Base-by-base conservation (phyloP, 768 basidiomycete genomes). In the Glaciozyma martinii region DNA sequence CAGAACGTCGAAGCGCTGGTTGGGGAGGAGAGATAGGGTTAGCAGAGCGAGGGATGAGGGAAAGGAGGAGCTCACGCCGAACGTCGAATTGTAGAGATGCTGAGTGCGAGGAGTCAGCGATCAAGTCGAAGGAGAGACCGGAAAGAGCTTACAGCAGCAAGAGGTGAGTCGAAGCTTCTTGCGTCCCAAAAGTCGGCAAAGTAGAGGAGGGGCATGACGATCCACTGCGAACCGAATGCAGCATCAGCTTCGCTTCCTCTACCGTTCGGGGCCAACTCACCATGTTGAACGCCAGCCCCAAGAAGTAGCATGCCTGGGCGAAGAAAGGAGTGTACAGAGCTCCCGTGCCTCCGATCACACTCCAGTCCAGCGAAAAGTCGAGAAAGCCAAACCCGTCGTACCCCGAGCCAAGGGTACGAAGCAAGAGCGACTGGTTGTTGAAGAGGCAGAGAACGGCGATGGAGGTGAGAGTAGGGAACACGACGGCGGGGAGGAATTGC, bases 401-500 rank as follows among this genome's bases (percentile, higher is more conserved):
- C 3, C 71, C 74, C 2, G 59, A 60, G 0, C 75, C 73, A 5
- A 76, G 65, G 1, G 65, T 71, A 4, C 63, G 40, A 63, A 70
- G 43, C 29, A 67, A n/a, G 63, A 37, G 57, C 18, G 33, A 58
- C 21, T 25, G 32, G 43, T 70, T 72, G 56, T 72, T 56, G 44
- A 70, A 47, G n/a, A 72, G 56, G 54, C 67, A 63, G 8, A 73
- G 66, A 1, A 71, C 56, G 2, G 75, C 74, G 56, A 76, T 69
- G 16, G 65, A 67, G 4, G 66, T 75, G 12, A 74, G 49, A 1
- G 69, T 65, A 3, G 74, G 74, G 21, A 69, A 66, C 40, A 72
- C 43, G 52, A 73, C 66, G 8, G 67, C 61, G 1, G 75, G 75
- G n/a, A 76, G n/a, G 60, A 75, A 76, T 57, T 76, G 74, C 63